These are phyloP conservation scores for Skeletonema menzelii DNA, from an alignment of 108 stramenopile species.

Conservation along the genomic window DNA sequence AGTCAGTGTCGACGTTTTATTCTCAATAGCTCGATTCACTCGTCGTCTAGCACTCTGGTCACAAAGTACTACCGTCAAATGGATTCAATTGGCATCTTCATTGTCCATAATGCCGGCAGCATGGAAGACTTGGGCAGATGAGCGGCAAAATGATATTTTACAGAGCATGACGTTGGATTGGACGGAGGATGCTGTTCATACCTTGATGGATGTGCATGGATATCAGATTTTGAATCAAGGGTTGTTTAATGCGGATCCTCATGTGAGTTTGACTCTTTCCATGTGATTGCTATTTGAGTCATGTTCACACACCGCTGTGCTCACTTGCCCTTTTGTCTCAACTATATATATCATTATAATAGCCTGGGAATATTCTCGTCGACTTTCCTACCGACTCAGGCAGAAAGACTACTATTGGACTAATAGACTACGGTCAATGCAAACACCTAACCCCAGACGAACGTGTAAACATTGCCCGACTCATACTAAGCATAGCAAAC, in stretches of 20 bases:
- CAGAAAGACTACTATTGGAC: constrained; percentile 36
- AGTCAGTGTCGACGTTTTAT: constrained; percentile 62
- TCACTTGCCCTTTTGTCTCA: not conserved
- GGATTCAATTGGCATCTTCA: constrained; percentile 38
- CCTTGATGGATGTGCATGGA: constrained; percentile 80
- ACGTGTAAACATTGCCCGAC: constrained; percentile 53
- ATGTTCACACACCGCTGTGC: not conserved
- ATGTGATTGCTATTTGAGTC: not conserved
- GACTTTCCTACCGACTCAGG: constrained; percentile 1
- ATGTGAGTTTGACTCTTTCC: not conserved
- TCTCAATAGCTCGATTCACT: constrained; percentile 53
- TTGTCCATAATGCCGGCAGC: constrained; percentile 34
- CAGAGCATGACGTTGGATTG: constrained; percentile 46
- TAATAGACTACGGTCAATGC: constrained; percentile 81
- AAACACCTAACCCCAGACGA: constrained; percentile 57
- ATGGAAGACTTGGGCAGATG: constrained; percentile 70
- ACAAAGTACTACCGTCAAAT: constrained; percentile 32
- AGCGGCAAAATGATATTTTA: constrained; percentile 36
- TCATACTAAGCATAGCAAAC: constrained; percentile 72
- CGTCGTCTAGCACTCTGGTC: constrained; percentile 54
- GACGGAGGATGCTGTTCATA: constrained; percentile 59
- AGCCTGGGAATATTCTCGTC: constrained; percentile 64
- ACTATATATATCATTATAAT: not conserved
- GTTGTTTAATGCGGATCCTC: constrained; percentile 64
- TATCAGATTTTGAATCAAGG: constrained; percentile 78